Conservation (phyloP, 805 yeast species). For the Candida suzukii region DNA sequence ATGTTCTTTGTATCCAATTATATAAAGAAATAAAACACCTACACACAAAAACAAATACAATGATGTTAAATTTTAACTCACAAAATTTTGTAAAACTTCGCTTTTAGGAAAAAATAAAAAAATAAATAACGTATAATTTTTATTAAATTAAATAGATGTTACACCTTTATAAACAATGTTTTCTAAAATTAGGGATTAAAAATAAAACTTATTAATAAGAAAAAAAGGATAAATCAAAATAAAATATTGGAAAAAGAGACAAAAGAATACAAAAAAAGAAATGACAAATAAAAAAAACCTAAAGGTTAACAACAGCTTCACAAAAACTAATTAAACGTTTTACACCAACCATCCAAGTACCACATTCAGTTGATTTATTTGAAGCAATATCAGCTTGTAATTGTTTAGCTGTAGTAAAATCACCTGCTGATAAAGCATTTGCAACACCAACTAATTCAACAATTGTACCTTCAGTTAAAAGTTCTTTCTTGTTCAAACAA, state of each 20-base stretch:
- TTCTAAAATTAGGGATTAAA: neutral
- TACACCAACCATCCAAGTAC: constrained; percentile 90
- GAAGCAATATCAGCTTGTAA: constrained; percentile 55
- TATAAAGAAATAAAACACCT: too few species aligned
- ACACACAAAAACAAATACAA: too few species aligned
- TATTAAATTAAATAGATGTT: neutral
- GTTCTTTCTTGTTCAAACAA: constrained; percentile 67
- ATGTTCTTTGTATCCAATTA: too few species aligned
- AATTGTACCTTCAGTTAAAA: constrained; percentile 51
- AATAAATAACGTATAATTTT: too few species aligned
- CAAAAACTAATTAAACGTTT: constrained; percentile 79
- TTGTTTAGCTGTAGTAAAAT: constrained; percentile 53
- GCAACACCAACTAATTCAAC: constrained; percentile 45
- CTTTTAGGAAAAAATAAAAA: too few species aligned
- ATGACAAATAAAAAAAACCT: neutral
- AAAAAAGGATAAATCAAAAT: too few species aligned
- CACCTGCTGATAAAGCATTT: constrained; percentile 41
- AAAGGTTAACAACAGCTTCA: constrained; percentile 25
- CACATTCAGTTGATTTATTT: constrained; percentile 63
- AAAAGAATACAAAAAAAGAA: too few species aligned
- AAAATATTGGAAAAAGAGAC: too few species aligned
- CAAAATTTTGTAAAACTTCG: too few species aligned
- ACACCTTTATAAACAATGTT: neutral
- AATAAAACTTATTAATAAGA: neutral
- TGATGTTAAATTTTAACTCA: too few species aligned